Base-by-base conservation (phyloP, 441 rosid genomes). In the Geranium incanum region DNA sequence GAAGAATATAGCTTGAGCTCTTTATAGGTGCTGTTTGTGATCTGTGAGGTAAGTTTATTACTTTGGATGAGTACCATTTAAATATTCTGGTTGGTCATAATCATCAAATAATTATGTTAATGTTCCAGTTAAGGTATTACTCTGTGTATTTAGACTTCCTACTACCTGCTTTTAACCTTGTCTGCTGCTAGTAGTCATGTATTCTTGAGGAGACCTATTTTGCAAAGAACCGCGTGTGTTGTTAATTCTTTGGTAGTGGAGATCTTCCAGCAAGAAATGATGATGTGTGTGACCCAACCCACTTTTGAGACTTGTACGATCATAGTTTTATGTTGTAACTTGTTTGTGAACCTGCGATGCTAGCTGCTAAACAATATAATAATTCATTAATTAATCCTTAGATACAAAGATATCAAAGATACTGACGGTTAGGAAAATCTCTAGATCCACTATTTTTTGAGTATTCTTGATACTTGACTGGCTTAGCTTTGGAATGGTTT, bases 1-100 rank as follows among this genome's bases (percentile, higher is more conserved):
- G 55, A 60, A 68, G 55, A 71, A 63, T 9, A 60, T 71, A 60
- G 68, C 72, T 73, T 68, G 39, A 57, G 68, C 57, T 73, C 60
- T 69, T 19, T 73, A 36, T n/a, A 48, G 37, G 52, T 39, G n/a
- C 37, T 57, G 36, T 66, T 13, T 13, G 16, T 38, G 60, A 5
- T 16, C 60, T 55, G n/a, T 55, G 60, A 13, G 1, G 60, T 15
- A 55, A 55, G 60, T n/a, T n/a, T 55, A 15, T 55, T 7, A 55
- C 60, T 55, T 55, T 55, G 60, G n/a, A 55, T 55, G 60, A 16
- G 60, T 55, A 55, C 60, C 7, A n/a, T 55, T 55, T 55, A 55
- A 18, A n/a, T 55, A 16, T 38, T 38, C 60, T n/a, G 60, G n/a
- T 55, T 16, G 19, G 60, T 55, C 60, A 2, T 55, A 55, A 13